Evolutionary conservation across 306 rosid genomes (phyloP).

Genomic region (Castanea sativa): DNA sequence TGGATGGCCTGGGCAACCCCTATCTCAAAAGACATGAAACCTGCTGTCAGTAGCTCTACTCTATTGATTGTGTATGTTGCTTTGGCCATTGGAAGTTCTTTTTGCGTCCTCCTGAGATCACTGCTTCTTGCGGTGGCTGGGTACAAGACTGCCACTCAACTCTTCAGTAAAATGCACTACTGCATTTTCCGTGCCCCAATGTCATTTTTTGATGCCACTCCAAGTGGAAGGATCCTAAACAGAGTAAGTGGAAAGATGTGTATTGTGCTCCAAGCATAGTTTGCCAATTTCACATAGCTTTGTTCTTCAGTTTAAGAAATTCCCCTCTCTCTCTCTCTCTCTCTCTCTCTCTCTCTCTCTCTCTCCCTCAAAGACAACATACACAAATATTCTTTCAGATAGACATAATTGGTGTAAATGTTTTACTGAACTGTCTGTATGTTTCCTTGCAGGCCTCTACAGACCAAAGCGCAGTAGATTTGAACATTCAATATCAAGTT

Average conservation of each 20-base stretch:
- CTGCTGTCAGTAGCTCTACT: conserved; percentile 40
- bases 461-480: conserved; percentile 69
- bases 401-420: neutral
- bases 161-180: conserved; percentile 73
- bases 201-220: conserved; percentile 92
- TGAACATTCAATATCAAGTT: conserved; percentile 42
- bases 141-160: conserved; percentile 71
- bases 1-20: conserved; percentile 99
- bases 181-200: conserved; percentile 85
- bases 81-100: conserved; percentile 69
- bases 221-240: conserved; percentile 80
- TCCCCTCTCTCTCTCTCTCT: neutral
- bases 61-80: conserved; percentile 60
- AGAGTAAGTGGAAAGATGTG: conserved; percentile 44
- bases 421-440: neutral
- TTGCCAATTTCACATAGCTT: neutral
- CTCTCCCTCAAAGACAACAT: too few species aligned
- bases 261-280: neutral
- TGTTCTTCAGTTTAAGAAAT: neutral
- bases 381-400: neutral
- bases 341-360: neutral
- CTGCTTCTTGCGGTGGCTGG: conserved; percentile 51
- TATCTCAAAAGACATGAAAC: conserved; percentile 50
- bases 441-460: conserved; percentile 63
- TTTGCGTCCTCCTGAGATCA: conserved; percentile 52